Base-by-base conservation (phyloP, 2,329 filamentous ascomycete species). In the Monosporascus sp. region DNA sequence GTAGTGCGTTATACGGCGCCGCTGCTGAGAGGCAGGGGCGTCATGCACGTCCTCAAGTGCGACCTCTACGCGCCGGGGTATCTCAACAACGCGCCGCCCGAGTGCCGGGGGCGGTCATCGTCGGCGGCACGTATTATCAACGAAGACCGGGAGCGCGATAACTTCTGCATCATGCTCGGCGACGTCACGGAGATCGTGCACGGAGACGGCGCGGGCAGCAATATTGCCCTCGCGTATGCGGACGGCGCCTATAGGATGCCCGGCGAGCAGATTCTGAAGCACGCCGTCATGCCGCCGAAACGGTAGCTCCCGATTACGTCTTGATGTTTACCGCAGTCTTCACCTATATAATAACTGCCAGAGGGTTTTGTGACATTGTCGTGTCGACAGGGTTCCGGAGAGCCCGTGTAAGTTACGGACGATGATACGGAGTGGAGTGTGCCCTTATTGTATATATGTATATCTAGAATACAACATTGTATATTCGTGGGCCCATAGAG, bases 21-120 rank as follows among this genome's bases (percentile, higher is more conserved):
- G 16, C 62, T 79, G 22, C 65, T 84, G 48, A 67, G 63, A 9
- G 78, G 78, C 0, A 68, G 74, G 5, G 83, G 83, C 20, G 76
- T 85, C n/a, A 60, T 79, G 61, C 77, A 77, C 59, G 75, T 78
- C 9, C 51, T 63, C 7, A 58, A 60, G 49, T 62, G 60, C 55
- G 50, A 47, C 19, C 48, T 54, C 20, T 51, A 51, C 27, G 22
- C 43, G n/a, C 43, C 43, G 20, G n/a, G 9, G 3, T 46, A 46
- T n/a, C 43, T 27, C 5, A 14, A 46, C 26, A 27, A 46, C 43
- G 11, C 16, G 26, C 43, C 43, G n/a, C 22, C 31, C 31, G 31
- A 34, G 41, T 56, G 52, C 48, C 51, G 41, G 17, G 40, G 52
- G 3, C 8, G 17, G 36, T 31, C 58, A 44, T 36, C 20, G 9